phyloP scores from a whole-genome alignment of 768 basidiomycete species.

The Serendipita sp. region DNA sequence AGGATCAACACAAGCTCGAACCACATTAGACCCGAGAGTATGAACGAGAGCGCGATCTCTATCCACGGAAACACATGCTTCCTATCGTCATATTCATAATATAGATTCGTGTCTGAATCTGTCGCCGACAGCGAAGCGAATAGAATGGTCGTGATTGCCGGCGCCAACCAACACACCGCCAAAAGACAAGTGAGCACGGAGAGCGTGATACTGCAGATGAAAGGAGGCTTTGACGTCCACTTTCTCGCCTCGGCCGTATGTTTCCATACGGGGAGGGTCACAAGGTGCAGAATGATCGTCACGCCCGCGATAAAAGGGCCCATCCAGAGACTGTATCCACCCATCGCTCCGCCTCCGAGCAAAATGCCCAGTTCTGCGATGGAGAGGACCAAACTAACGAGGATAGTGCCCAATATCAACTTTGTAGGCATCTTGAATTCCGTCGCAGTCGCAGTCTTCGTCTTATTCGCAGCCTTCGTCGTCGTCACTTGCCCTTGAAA shows the following conservation, averaged over 20 bases:
- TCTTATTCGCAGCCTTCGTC: no score
- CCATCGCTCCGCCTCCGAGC: background rate
- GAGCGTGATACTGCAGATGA: background rate
- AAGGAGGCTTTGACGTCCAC: background rate
- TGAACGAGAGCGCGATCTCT: background rate
- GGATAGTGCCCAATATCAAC: background rate
- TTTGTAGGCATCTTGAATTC: background rate
- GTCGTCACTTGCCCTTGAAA: no score
- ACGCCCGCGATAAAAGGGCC: background rate
- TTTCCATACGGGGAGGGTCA: background rate
- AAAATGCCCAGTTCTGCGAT: background rate
- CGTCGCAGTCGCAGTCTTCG: no score
- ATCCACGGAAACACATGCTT: background rate
- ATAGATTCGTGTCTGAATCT: no score
- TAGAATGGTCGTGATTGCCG: background rate
- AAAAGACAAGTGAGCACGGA: background rate
- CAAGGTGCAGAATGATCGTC: background rate
- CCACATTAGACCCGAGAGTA: background rate
- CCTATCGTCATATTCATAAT: background rate
- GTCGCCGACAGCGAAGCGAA: background rate
- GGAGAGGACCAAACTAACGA: background rate
- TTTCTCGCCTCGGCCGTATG: background rate
- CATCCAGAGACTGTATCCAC: background rate
- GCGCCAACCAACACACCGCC: background rate
- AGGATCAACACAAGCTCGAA: background rate